Evolutionary conservation across 2,329 filamentous ascomycete species (phyloP).

Genomic region (Helotiales sp.): DNA sequence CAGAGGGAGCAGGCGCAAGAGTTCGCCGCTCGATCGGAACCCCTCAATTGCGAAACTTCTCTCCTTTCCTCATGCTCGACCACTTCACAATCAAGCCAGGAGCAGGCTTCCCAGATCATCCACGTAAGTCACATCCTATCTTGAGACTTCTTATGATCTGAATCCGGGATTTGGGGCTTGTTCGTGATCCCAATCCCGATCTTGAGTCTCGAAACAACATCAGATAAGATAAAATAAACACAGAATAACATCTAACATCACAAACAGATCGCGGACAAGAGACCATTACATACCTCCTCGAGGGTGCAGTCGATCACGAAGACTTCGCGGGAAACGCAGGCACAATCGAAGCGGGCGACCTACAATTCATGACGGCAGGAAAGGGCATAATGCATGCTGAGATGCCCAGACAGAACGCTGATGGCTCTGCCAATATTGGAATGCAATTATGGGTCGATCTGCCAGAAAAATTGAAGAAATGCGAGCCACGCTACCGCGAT

Average conservation of each 20-base stretch:
- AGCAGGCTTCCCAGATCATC: slow-evolving; percentile 89
- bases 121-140: slow-evolving; percentile 33
- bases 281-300: slow-evolving; percentile 83
- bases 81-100: slow-evolving; percentile 82
- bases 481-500: slow-evolving; percentile 92
- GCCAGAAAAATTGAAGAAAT: slow-evolving; percentile 78
- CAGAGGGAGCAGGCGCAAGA: slow-evolving; percentile 85
- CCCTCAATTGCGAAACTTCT: slow-evolving; percentile 80
- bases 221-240: too few relatives aligned
- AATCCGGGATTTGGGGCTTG: too few relatives aligned
- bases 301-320: slow-evolving; percentile 86
- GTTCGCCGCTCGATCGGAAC: slow-evolving; percentile 90
- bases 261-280: slow-evolving; percentile 75
- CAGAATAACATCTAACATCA: too few relatives aligned
- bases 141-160: too few relatives aligned
- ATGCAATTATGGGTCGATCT: slow-evolving; percentile 97
- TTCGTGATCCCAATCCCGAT: too few relatives aligned
- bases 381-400: slow-evolving; percentile 92
- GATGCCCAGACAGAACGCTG: slow-evolving; percentile 82
- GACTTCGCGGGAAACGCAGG: slow-evolving; percentile 88
- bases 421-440: slow-evolving; percentile 80
- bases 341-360: slow-evolving; percentile 82
- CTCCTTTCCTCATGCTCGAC: slow-evolving; percentile 95
- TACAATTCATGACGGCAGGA: slow-evolving; percentile 98
- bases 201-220: too few relatives aligned